Base-by-base conservation (phyloP, 202 grass and related monocot species). In the Hordeum pubiflorum region DNA sequence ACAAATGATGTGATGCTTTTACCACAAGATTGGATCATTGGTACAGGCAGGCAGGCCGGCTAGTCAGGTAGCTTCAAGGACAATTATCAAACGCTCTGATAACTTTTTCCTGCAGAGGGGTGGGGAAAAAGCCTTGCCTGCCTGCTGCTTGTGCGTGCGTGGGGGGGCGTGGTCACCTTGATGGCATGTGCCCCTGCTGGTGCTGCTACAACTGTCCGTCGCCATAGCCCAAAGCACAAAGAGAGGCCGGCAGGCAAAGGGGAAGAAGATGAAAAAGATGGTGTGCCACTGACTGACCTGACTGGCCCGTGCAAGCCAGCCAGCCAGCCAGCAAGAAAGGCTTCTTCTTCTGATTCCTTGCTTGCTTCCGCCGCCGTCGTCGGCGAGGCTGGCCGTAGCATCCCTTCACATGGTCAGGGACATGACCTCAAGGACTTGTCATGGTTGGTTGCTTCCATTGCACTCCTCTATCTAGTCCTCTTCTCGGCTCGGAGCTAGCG, bases 331-430 rank as follows among this genome's bases (percentile, higher is more conserved):
- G n/a, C n/a, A n/a, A n/a, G 22, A 86, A 68, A 60, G 50, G 48
- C 48, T 52, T 52, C 46, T 50, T 6, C 38, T 76, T 80, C 71
- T 2, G 71, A 86, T 86, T 63, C 79, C 65, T 86, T 63, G 63
- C 65, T 69, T 69, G 21, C 79, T 82, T 82, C 72, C 85, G 32
- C 3, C 29, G 29, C 3, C 29, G 29, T 4, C 29, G 29, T n/a
- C n/a, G n/a, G n/a, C n/a, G n/a, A n/a, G n/a, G n/a, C 82, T 63
- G 67, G 23, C 15, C 15, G 2, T 37, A 54, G 55, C 22, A 72
- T 74, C 77, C 18, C 77, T 26, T 48, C 36, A 36, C 76, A 34
- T 79, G 83, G 21, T 7, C 68, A 10, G 14, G 6, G 2, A 11
- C 18, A 11, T 11, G 12, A 7, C 3, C n/a, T 6, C 6, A 3